Base-by-base conservation (phyloP, 2,329 filamentous ascomycete species). In the Pseudogymnoascus sp. region DNA sequence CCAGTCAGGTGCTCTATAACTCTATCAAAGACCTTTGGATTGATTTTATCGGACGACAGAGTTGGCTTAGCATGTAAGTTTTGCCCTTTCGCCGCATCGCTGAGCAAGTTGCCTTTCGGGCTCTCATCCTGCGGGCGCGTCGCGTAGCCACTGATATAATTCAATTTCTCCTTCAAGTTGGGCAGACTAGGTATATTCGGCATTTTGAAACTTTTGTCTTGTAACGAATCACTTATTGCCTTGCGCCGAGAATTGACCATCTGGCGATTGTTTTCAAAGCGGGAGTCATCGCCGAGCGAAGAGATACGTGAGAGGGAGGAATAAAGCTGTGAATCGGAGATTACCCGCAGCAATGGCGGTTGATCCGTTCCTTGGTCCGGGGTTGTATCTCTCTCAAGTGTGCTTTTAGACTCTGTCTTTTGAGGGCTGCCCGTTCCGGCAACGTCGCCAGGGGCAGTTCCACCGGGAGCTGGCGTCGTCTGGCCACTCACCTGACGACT, bases 231-330 rank as follows among this genome's bases (percentile, higher is more conserved):
- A 71, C 87, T 89, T 73, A 97, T 90, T 4, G 93, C 93, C 77
- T 96, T 96, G 71, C 95, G 81, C 45, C 93, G 84, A 69, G 89
- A 91, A 71, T 97, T 97, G 68, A 93, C 88, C 78, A 95, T 90
- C 66, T 91, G 89, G 47, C 87, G 85, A 11, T 96, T 86, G 74
- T 95, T 81, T 60, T 89, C 84, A 74, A 95, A 97, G 51, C 87
- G 83, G 40, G 85, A 85, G 69, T 93, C 90, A 71, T 97, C 91
- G 1, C 93, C 93, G 0, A 96, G 81, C 0, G 91, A 96, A 0
- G 92, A 95, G 0, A 89, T 86, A 26, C 86, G 82, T 0, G 93
- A 96, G 2, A 92, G 78, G 4, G 85, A 86, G 68, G 90, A 86
- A 69, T 89, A 88, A 14, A 95, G 80, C 65, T 96, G 76, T 4